phyloP scores from a whole-genome alignment of 306 rosid genomes.

The Clitoria ternatea region DNA sequence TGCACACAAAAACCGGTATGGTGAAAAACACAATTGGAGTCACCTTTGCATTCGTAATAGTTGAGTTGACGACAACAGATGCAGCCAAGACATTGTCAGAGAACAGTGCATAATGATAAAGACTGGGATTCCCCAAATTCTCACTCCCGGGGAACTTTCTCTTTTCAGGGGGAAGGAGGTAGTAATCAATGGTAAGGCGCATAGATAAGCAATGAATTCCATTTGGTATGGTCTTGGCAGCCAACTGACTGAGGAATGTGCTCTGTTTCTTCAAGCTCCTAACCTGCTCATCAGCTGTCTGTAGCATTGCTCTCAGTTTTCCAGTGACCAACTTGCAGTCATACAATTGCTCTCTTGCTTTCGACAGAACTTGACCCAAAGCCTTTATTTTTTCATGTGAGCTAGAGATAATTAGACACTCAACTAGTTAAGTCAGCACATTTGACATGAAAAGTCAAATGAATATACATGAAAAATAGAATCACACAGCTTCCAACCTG shows the following conservation, averaged over 20 bases:
- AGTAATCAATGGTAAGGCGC: conserved; percentile 88
- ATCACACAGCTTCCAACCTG: conserved; percentile 45
- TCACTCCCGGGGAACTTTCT: conserved; percentile 78
- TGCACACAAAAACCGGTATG: background rate
- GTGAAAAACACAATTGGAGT: conserved; percentile 2
- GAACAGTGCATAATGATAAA: conserved; percentile 88
- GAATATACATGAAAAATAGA: background rate
- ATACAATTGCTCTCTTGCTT: conserved; percentile 72
- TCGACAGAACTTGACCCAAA: conserved; percentile 74
- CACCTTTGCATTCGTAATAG: conserved; percentile 84
- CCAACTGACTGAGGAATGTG: conserved; percentile 89
- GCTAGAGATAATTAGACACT: conserved; percentile 46
- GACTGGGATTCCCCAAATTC: conserved; percentile 73
- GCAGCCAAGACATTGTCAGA: conserved; percentile 98
- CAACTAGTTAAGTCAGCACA: conserved; percentile 15
- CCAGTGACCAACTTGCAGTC: conserved; percentile 81
- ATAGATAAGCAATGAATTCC: conserved; percentile 88
- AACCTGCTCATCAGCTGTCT: conserved; percentile 84
- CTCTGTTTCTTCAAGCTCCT: conserved; percentile 85
- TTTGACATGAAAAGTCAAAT: conserved; percentile 14
- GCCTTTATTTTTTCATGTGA: conserved; percentile 62
- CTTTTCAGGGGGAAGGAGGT: conserved; percentile 76
- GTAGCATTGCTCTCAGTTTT: conserved; percentile 92
- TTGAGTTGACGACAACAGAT: conserved; percentile 88
- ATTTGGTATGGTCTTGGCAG: conserved; percentile 90